A percentile compares a stretch with the other conserved stretches of the same genome.
phyloP scores from a whole-genome alignment of 192 early-diverging fungal genomes.

The Fimicolochytrium jonesii region DNA sequence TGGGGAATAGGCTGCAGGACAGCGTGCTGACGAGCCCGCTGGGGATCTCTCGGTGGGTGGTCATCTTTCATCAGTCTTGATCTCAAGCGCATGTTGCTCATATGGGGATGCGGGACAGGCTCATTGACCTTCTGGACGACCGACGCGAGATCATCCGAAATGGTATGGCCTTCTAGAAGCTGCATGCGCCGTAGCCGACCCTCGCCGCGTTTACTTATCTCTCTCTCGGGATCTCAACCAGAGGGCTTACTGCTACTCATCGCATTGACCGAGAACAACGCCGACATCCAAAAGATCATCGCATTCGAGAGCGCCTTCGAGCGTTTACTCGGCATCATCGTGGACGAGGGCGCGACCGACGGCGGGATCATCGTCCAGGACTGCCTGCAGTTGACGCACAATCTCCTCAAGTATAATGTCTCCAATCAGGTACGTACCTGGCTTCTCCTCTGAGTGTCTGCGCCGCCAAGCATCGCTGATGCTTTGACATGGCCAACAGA shows the following conservation, averaged over 20 bases:
- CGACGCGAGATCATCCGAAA: constrained; percentile 93
- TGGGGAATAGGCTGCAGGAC: constrained; percentile 66
- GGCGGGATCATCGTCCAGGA: constrained; percentile 97
- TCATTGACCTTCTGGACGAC: constrained; percentile 94
- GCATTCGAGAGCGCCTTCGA: constrained; percentile 99
- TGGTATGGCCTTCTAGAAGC: constrained; percentile 47
- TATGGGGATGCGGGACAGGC: constrained; percentile 47
- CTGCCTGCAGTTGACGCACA: constrained; percentile 87
- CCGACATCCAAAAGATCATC: constrained; percentile 98
- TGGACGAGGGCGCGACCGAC: constrained; percentile 85
- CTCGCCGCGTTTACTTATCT: background rate
- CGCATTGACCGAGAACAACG: constrained; percentile 83
- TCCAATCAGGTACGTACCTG: constrained; percentile 79
- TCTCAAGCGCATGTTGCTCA: background rate
- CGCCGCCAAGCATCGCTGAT: background rate
- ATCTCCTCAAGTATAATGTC: constrained; percentile 91
- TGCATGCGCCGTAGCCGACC: background rate
- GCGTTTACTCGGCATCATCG: constrained; percentile 77
- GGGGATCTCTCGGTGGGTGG: constrained; percentile 34
- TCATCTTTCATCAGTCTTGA: background rate
- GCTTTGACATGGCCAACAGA: constrained; percentile 33
- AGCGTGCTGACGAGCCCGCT: constrained; percentile 78
- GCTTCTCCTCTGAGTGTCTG: background rate
- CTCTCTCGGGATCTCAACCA: constrained; percentile 23
- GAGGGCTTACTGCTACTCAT: constrained; percentile 91